Conservation (phyloP, 1,284 basidiomycete species). For the Pyrrhoderma noxium region DNA sequence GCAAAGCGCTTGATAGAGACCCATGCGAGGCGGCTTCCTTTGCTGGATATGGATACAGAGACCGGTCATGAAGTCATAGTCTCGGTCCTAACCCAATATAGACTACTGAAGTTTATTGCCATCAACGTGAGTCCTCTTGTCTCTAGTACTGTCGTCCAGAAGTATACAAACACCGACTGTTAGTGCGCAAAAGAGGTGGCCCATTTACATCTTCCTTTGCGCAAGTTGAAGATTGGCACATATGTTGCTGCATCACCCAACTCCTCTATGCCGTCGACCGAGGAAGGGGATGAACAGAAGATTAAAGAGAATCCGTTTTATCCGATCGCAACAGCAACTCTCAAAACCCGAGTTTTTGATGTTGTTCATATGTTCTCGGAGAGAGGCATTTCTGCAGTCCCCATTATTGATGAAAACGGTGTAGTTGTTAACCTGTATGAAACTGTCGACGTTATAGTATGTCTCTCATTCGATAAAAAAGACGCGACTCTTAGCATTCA, state of each 20-base stretch:
- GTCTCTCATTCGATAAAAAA: slow-evolving; percentile 28
- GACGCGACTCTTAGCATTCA: slow-evolving; percentile 7
- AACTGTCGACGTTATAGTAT: slow-evolving; percentile 96
- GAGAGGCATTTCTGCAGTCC: slow-evolving; percentile 92
- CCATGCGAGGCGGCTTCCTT: slow-evolving; percentile 88
- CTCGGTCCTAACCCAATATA: slow-evolving; percentile 94
- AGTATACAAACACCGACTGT: slow-evolving; percentile 14
- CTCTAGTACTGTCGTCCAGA: slow-evolving; percentile 12
- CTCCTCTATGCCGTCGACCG: slow-evolving; percentile 19
- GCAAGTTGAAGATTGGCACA: slow-evolving; percentile 88
- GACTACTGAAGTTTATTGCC: slow-evolving; percentile 96
- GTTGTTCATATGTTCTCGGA: slow-evolving; percentile 99
- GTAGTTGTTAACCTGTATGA: slow-evolving; percentile 97
- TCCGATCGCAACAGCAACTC: slow-evolving; percentile 88
- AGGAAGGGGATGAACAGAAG: slow-evolving; percentile 28
- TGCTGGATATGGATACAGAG: slow-evolving; percentile 90
- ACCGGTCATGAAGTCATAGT: slow-evolving; percentile 95
- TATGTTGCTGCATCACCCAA: slow-evolving; percentile 57
- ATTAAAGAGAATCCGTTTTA: slow-evolving; percentile 59
- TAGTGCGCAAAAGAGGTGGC: slow-evolving; percentile 71
- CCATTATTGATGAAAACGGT: slow-evolving; percentile 90
- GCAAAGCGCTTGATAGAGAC: slow-evolving; percentile 90
- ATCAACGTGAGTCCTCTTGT: slow-evolving; percentile 72
- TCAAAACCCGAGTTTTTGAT: slow-evolving; percentile 92
- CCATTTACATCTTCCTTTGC: slow-evolving; percentile 71